These are phyloP conservation scores for Suillus discolor DNA, from an alignment of 768 basidiomycete species.

Conservation along the genomic window DNA sequence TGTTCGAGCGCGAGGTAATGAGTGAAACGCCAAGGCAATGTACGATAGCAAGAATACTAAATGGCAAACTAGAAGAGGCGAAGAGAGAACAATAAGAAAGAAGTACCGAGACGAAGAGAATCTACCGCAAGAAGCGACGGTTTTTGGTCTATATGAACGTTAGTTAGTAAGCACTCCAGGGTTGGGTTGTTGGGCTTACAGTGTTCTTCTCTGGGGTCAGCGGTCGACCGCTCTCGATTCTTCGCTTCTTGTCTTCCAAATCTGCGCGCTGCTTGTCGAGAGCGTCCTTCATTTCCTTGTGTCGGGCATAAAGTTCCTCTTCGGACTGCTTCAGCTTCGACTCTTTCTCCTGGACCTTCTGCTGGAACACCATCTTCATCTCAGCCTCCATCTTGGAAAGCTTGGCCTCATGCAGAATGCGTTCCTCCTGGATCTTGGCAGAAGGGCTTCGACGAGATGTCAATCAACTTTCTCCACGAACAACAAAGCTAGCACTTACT, in stretches of 20 bases:
- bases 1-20: constrained; percentile 42
- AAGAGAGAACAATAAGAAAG: constrained; percentile 25
- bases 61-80: constrained; percentile 40
- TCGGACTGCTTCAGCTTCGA: constrained; percentile 98
- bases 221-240: constrained; percentile 91
- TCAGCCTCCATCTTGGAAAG: constrained; percentile 99
- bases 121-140: constrained; percentile 39
- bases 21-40: constrained; percentile 38
- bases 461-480: constrained; percentile 14
- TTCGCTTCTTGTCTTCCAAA: constrained; percentile 97
- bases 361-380: constrained; percentile 99
- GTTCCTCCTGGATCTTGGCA: constrained; percentile 94
- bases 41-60: constrained; percentile 45
- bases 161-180: constrained; percentile 15
- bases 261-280: constrained; percentile 95
- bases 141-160: constrained; percentile 33
- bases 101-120: constrained; percentile 4
- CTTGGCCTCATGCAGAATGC: constrained; percentile 94
- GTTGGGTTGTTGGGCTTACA: constrained; percentile 47
- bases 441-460: constrained; percentile 68
- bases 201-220: constrained; percentile 92
- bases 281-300: constrained; percentile 99
- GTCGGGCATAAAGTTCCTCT: constrained; percentile 97
- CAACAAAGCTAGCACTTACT: constrained; percentile 57
- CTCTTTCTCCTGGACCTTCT: constrained; percentile 99